These are phyloP conservation scores for Cystobasidiaceae sp. DNA, from an alignment of 1,284 basidiomycete species.

Conservation along the genomic window DNA sequence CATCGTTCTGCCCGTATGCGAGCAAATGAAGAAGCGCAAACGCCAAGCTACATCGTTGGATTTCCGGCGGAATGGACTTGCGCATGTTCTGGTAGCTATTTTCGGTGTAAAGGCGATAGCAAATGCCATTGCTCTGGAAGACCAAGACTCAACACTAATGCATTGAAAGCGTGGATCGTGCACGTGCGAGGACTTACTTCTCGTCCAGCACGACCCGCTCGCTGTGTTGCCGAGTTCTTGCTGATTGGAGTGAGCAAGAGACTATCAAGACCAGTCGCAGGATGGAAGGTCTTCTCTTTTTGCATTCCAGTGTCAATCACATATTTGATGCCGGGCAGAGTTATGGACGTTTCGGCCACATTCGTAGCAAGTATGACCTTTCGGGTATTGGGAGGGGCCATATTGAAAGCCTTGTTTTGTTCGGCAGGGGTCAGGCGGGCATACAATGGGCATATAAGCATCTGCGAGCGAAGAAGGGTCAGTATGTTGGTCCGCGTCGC, in stretches of 20 bases:
- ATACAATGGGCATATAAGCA: conserved; percentile 72
- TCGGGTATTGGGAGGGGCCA: conserved; percentile 64
- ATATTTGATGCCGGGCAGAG: conserved; percentile 90
- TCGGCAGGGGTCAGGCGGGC: conserved; percentile 72
- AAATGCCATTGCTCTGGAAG: conserved; percentile 56
- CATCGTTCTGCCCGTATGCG: conserved; percentile 57
- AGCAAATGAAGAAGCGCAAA: conserved; percentile 71
- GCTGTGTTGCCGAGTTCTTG: conserved; percentile 82
- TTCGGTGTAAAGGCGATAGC: conserved; percentile 84
- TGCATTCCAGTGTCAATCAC: conserved; percentile 93
- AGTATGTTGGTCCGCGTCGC: not conserved
- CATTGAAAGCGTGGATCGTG: not conserved
- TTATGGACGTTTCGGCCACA: conserved; percentile 97
- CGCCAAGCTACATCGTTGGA: conserved; percentile 74
- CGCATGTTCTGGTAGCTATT: conserved; percentile 63
- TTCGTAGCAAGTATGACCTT: conserved; percentile 93
- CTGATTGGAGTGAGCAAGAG: conserved; percentile 76
- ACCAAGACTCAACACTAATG: not conserved
- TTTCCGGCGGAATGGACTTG: conserved; percentile 73
- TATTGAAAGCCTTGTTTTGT: conserved; percentile 71
- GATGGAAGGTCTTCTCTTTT: conserved; percentile 81
- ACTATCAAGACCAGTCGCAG: conserved; percentile 71
- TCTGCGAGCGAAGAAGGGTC: conserved; percentile 50
- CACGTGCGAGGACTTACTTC: conserved; percentile 56
- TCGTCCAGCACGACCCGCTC: conserved; percentile 85